Percentiles rank a stretch among this genome's conserved stretches.
These are phyloP conservation scores for Russula abietina DNA, from an alignment of 768 basidiomycete species.

Conservation along the genomic window DNA sequence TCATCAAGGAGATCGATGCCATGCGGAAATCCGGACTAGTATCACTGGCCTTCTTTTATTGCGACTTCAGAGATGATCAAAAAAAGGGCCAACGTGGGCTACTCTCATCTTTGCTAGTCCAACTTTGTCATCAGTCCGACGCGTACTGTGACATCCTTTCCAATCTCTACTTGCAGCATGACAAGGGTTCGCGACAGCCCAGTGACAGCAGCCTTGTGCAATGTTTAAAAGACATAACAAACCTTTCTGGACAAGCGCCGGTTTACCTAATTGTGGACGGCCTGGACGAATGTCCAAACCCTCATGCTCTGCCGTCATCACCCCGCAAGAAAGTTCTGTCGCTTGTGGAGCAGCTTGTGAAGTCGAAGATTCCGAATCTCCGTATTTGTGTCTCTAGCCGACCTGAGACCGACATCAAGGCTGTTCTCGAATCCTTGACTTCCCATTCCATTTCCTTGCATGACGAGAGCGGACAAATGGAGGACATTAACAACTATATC, in stretches of 20 bases:
- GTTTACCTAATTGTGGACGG: not conserved
- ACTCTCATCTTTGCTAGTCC: not conserved
- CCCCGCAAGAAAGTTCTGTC: not conserved
- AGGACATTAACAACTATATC: constrained; percentile 2
- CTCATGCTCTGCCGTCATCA: not conserved
- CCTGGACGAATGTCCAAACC: constrained; percentile 1
- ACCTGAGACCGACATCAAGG: constrained; percentile 1
- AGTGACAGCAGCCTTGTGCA: not conserved
- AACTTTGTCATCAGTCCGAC: not conserved
- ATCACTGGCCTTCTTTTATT: not conserved
- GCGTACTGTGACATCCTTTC: not conserved
- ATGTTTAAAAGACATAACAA: not conserved
- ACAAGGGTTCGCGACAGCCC: not conserved
- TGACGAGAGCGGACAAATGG: not conserved
- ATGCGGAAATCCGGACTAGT: not conserved
- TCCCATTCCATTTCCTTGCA: not conserved
- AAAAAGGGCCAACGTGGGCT: not conserved
- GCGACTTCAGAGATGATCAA: not conserved
- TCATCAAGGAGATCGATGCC: not conserved
- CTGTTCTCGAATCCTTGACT: not conserved
- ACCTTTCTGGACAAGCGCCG: not conserved
- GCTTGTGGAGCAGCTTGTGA: not conserved
- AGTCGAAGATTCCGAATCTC: not conserved
- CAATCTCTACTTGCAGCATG: not conserved
- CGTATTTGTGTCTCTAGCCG: not conserved